A percentile compares a stretch with the other conserved stretches of the same genome.
These are phyloP conservation scores for Puccinia polysora DNA, from an alignment of 1,284 basidiomycete species.

Conservation along the genomic window DNA sequence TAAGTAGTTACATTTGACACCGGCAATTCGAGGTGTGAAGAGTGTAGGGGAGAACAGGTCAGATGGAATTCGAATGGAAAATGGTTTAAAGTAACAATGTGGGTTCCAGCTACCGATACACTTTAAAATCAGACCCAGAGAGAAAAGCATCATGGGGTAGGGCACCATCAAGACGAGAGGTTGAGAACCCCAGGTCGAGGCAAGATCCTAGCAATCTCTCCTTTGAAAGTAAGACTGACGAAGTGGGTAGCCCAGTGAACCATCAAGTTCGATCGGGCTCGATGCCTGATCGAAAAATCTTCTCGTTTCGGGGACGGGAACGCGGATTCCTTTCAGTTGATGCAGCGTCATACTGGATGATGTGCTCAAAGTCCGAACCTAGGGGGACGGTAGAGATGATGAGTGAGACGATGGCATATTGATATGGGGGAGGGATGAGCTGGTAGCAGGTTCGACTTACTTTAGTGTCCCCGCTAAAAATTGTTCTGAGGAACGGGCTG, in stretches of 20 bases:
- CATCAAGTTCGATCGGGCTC: neutral
- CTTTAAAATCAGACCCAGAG: conserved; percentile 13
- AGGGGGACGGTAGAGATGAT: no score
- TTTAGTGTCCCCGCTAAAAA: conserved; percentile 35
- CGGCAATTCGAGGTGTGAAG: no score
- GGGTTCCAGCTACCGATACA: conserved; percentile 5
- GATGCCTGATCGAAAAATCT: neutral
- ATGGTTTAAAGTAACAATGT: neutral
- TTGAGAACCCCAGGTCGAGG: conserved; percentile 27
- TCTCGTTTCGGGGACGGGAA: conserved; percentile 37
- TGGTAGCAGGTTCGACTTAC: neutral
- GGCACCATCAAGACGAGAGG: conserved; percentile 5
- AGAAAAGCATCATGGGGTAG: conserved; percentile 15
- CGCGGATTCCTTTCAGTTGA: conserved; percentile 28
- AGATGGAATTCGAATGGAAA: no score
- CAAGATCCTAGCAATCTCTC: conserved; percentile 6
- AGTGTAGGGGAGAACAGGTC: no score
- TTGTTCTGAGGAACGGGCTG: conserved; percentile 9
- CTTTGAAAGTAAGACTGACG: neutral
- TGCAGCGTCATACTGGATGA: conserved; percentile 10
- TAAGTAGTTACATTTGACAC: no score
- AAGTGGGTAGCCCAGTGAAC: conserved; percentile 21
- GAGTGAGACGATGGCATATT: neutral
- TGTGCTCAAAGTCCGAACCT: conserved; percentile 37
- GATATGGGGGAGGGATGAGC: no score